Evolutionary conservation across 495 filamentous ascomycete species (phyloP).

Genomic region (Podospora comata): DNA sequence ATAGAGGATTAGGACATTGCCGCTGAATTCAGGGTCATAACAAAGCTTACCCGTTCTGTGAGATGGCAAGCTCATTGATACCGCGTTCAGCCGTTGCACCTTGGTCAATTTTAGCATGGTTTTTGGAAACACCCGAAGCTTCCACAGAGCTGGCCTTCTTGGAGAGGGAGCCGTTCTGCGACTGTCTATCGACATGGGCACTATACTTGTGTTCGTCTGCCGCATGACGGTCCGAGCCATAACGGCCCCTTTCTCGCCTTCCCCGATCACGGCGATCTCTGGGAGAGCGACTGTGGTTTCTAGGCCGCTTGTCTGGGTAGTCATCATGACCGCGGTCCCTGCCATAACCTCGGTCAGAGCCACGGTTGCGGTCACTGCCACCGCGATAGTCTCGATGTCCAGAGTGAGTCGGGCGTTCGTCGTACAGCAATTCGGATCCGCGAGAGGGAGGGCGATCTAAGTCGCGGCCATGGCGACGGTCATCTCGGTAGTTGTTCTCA

Average conservation of each 20-base stretch:
- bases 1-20: slow-evolving; percentile 15
- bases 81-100: slow-evolving; percentile 57
- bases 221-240: slow-evolving; percentile 13
- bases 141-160: slow-evolving; percentile 34
- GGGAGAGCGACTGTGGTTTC: slow-evolving; percentile 68
- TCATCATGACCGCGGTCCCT: slow-evolving; percentile 36
- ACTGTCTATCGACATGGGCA: slow-evolving; percentile 46
- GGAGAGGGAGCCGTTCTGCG: slow-evolving; percentile 33
- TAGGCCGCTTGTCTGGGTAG: slow-evolving; percentile 58
- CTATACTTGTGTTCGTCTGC: slow-evolving; percentile 34
- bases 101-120: slow-evolving; percentile 63
- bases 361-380: slow-evolving; percentile 17
- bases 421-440: slow-evolving; percentile 42
- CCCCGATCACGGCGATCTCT: slow-evolving; percentile 43
- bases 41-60: slow-evolving; percentile 23
- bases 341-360: slow-evolving; percentile 21
- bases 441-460: slow-evolving; percentile 58
- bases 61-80: slow-evolving; percentile 31
- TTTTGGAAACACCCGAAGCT: slow-evolving; percentile 46
- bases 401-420: slow-evolving; percentile 52
- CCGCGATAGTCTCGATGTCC: slow-evolving; percentile 37
- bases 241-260: slow-evolving; percentile 37
- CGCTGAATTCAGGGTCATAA: slow-evolving; percentile 1
- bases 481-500: slow-evolving; percentile 50
- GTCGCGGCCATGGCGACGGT: slow-evolving; percentile 54